phyloP scores from a whole-genome alignment of 2,329 filamentous ascomycete genomes.

The Cladosporium halotolerans region DNA sequence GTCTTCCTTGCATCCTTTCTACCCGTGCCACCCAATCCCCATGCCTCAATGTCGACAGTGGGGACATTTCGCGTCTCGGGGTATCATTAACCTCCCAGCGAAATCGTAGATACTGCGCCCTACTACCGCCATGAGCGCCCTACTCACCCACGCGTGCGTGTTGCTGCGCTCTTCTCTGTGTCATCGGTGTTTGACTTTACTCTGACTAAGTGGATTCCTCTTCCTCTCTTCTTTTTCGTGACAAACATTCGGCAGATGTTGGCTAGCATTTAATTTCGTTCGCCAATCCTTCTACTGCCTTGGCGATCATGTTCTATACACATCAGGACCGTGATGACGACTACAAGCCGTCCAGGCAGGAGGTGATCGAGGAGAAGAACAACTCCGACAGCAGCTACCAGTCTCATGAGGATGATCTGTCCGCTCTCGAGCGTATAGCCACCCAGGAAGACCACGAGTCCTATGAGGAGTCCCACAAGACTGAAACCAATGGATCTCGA shows the following conservation, averaged over 20 bases:
- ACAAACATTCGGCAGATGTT: not conserved
- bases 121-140: not conserved
- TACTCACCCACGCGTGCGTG: not conserved
- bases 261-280: not conserved
- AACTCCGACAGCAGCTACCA: slow-evolving; percentile 10
- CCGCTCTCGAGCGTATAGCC: slow-evolving; percentile 20
- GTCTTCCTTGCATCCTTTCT: not conserved
- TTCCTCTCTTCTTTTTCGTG: not conserved
- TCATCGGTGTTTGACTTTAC: not conserved
- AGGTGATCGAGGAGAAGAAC: slow-evolving; percentile 14
- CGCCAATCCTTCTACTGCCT: not conserved
- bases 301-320: slow-evolving; percentile 7
- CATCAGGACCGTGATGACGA: slow-evolving; percentile 10
- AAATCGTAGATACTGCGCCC: slow-evolving; percentile 8
- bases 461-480: slow-evolving; percentile 10
- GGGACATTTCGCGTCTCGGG: slow-evolving; percentile 1
- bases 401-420: slow-evolving; percentile 13
- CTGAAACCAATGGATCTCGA: not conserved
- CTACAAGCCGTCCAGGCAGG: slow-evolving; percentile 7
- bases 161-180: not conserved
- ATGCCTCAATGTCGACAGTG: not conserved
- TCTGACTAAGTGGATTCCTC: not conserved
- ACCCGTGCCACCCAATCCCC: not conserved
- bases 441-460: slow-evolving; percentile 14
- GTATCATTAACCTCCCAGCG: slow-evolving; percentile 2